Evolutionary conservation across 345 rosid species (phyloP).

Genomic region (Aurinia saxatilis): DNA sequence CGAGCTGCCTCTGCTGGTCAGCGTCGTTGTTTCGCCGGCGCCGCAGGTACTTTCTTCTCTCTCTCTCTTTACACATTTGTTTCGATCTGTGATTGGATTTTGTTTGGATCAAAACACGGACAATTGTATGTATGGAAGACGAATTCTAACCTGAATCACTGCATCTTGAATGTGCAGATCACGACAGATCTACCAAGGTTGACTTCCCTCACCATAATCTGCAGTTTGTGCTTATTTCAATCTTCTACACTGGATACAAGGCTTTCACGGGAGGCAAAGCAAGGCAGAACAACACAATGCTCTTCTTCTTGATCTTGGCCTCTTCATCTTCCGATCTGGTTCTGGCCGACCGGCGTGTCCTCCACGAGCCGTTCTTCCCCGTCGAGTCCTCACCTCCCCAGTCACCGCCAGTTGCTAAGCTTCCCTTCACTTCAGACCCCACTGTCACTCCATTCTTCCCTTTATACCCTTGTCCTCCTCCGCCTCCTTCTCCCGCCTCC

Average conservation of each 20-base stretch:
- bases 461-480: conserved; percentile 58
- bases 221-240: conserved; percentile 66
- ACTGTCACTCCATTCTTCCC: conserved; percentile 71
- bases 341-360: conserved; percentile 45
- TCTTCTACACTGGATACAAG: conserved; percentile 52
- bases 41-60: conserved; percentile 48
- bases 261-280: conserved; percentile 36
- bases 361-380: conserved; percentile 72
- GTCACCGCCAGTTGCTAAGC: conserved; percentile 38
- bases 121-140: too few species aligned
- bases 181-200: conserved; percentile 73
- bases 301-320: conserved; percentile 11
- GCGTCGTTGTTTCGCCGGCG: conserved; percentile 77
- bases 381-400: conserved; percentile 35
- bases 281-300: conserved; percentile 52
- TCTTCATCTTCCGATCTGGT: conserved; percentile 10
- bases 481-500: conserved; percentile 61
- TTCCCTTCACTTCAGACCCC: conserved; percentile 48
- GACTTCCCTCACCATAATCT: conserved; percentile 21
- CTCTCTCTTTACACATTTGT: not conserved
- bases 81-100: too few species aligned
- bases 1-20: conserved; percentile 32
- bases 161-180: conserved; percentile 46
- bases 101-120: too few species aligned
- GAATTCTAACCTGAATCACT: not conserved